phyloP scores from a whole-genome alignment of 352 stramenopile species.

The Aphanomyces euteiches region DNA sequence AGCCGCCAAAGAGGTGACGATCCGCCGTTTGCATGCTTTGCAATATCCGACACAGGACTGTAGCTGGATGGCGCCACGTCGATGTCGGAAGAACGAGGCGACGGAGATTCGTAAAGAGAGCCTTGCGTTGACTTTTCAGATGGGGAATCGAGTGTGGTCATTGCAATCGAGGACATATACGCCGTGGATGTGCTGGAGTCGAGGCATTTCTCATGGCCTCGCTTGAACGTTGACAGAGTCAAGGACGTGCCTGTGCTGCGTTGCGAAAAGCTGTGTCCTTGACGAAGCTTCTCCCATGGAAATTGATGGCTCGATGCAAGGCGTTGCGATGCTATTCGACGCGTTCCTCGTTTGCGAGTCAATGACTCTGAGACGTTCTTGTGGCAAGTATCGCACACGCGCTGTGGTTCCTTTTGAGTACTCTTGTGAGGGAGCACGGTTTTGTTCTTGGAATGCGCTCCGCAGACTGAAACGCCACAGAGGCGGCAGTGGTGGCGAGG shows the following conservation, averaged over 20 bases:
- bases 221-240: too few relatives aligned
- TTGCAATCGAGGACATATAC: too few relatives aligned
- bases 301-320: not conserved
- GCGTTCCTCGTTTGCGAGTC: not conserved
- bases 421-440: conserved; percentile 42
- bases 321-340: not conserved
- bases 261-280: not conserved
- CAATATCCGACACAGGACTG: too few relatives aligned
- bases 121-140: too few relatives aligned
- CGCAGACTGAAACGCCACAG: conserved; percentile 75
- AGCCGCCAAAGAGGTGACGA: too few relatives aligned
- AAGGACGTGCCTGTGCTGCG: too few relatives aligned
- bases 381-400: conserved; percentile 66
- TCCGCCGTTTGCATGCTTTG: too few relatives aligned
- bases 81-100: too few relatives aligned
- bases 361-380: conserved; percentile 45
- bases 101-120: too few relatives aligned
- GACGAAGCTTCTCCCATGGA: not conserved
- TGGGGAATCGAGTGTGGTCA: too few relatives aligned
- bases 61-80: too few relatives aligned
- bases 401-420: conserved; percentile 42
- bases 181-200: too few relatives aligned
- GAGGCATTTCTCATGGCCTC: not conserved
- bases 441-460: conserved; percentile 55
- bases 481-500: conserved; percentile 78